Base-by-base conservation (phyloP, 805 yeast genomes). In the Candida nitratophila region DNA sequence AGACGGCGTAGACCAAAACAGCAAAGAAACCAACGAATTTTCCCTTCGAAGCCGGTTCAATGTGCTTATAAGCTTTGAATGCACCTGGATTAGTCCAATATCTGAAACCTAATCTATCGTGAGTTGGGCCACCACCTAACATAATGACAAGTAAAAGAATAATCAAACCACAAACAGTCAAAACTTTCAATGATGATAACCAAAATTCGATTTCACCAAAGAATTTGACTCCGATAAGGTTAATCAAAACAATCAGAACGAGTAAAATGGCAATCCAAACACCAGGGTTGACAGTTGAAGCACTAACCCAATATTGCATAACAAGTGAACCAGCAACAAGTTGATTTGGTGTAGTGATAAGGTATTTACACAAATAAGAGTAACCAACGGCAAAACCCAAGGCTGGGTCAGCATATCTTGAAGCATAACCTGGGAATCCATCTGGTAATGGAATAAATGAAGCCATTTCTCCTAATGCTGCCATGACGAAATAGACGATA, bases 111-210 rank as follows among this genome's bases (percentile, higher is more conserved):
- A 68, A 52, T 61, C 91, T 73, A 53, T 83, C 88, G 54, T 81
- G 82, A 37, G 71, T 70, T 50, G 91, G 90, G 26, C 81, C 86
- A 44, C 93, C 95, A 47, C 95, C 95, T 45, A 80, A 67, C 65
- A 83, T 81, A 47, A 85, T 74, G 46, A 81, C 65, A 50, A 83
- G 71, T 43, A 83, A 66, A 42, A 83, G 60, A 15, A 86, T 47
- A 46, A 86, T 83, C 40, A 85, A 68, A n/a, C 84, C 89, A 36
- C 79, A 50, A 66, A 80, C 76, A 7, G 85, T 78, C 34, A 79
- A 37, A 30, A 85, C 81, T 64, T 85, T 85, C 52, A 83, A 64
- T 26, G 76, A 59, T 2, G 86, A 78, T 44, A 83, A 66, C 80
- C 83, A 70, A 54, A 72, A 80, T 59, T 65, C 70, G 45, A 68